Evolutionary conservation across 139 green algal genomes (phyloP).

Genomic region (Zygnema cylindricum): DNA sequence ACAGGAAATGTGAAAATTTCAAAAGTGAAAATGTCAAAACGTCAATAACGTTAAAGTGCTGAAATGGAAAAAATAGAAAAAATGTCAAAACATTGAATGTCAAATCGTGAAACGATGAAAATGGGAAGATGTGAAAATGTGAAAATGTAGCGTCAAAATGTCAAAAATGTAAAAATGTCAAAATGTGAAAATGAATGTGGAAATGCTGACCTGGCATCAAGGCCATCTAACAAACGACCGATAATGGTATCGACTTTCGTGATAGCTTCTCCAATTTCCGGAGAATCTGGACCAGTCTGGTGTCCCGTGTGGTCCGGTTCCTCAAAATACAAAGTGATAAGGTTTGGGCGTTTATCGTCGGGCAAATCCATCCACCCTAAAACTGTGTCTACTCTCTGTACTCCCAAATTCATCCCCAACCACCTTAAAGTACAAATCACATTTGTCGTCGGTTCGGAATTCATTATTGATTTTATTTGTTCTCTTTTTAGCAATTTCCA

Average conservation of each 20-base stretch:
- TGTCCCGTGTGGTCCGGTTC: constrained; percentile 44
- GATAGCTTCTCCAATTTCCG: constrained; percentile 28
- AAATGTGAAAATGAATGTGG: neutral
- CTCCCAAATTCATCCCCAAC: no score
- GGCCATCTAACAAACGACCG: constrained; percentile 40
- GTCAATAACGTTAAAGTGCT: no score
- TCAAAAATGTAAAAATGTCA: neutral
- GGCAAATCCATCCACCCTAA: constrained; percentile 47
- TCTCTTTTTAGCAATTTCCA: no score
- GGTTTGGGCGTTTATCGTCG: neutral
- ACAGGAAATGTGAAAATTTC: no score
- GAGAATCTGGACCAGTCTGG: constrained; percentile 24
- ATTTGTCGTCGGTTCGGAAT: no score
- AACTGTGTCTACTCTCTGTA: constrained; percentile 50
- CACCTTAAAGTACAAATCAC: no score
- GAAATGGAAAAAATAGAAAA: no score
- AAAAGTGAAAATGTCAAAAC: no score
- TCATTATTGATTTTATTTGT: no score
- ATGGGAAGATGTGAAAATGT: neutral
- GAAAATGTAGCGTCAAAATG: no score
- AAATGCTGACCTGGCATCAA: constrained; percentile 12
- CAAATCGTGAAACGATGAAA: neutral
- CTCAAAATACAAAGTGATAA: constrained; percentile 57
- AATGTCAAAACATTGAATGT: constrained; percentile 5
- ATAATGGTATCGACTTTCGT: constrained; percentile 23